These are phyloP conservation scores for Globisporangium emineosum DNA, from an alignment of 352 stramenopile species.

Conservation along the genomic window DNA sequence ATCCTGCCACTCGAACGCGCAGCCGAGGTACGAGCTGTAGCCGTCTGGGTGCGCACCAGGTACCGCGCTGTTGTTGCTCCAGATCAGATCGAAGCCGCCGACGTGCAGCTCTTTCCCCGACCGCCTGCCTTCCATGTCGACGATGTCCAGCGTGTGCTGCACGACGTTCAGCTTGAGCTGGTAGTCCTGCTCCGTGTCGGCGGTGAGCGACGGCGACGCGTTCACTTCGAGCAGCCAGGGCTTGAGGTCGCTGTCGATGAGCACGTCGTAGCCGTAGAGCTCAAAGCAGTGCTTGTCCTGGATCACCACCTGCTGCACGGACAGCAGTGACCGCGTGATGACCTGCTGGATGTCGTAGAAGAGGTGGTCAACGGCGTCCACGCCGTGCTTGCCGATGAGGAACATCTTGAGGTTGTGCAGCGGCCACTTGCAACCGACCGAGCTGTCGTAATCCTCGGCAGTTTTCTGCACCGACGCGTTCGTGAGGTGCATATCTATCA, in stretches of 20 bases:
- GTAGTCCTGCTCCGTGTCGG: conserved; percentile 77
- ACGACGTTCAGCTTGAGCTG: conserved; percentile 84
- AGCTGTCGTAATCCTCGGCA: conserved; percentile 69
- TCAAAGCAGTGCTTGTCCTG: conserved; percentile 90
- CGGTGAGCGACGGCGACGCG: conserved; percentile 55
- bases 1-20: conserved; percentile 38
- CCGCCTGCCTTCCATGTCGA: conserved; percentile 72
- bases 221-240: conserved; percentile 89
- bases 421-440: conserved; percentile 65
- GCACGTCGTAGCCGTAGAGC: conserved; percentile 89
- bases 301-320: conserved; percentile 86
- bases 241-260: conserved; percentile 81
- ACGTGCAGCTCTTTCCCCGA: conserved; percentile 45
- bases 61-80: conserved; percentile 38
- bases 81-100: conserved; percentile 75
- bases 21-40: conserved; percentile 63
- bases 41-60: conserved; percentile 36
- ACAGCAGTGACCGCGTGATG: conserved; percentile 77
- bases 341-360: conserved; percentile 84
- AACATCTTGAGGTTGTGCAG: conserved; percentile 58
- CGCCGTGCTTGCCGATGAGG: conserved; percentile 66
- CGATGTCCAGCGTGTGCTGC: conserved; percentile 85
- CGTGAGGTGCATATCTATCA: conserved; percentile 90
- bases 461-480: conserved; percentile 92
- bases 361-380: conserved; percentile 53